Conservation (phyloP, 257 asterid species). For the Echites panduratus region DNA sequence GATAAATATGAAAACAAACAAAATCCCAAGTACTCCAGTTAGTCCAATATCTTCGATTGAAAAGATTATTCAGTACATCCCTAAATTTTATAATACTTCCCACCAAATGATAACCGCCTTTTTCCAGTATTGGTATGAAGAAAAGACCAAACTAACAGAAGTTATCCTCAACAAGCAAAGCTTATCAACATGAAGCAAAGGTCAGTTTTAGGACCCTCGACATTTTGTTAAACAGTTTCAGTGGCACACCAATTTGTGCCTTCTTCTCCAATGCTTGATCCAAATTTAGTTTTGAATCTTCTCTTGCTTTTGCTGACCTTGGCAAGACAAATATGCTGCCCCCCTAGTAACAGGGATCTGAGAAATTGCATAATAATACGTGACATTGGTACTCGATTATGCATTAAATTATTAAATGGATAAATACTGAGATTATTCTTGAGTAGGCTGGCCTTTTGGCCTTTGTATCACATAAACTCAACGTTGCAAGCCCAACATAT, state of each 20-base stretch:
- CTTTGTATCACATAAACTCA: neutral
- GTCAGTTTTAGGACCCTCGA: neutral
- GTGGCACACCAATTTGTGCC: neutral
- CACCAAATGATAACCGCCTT: neutral
- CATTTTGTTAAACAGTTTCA: conserved; percentile 3
- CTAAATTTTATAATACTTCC: neutral
- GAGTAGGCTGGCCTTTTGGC: neutral
- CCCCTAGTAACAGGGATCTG: neutral
- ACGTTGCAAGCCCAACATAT: neutral
- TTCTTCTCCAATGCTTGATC: neutral
- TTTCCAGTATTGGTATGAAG: neutral
- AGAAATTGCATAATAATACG: neutral
- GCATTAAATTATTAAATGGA: neutral
- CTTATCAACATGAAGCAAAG: neutral
- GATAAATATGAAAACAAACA: neutral
- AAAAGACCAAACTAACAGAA: neutral
- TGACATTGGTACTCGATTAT: neutral
- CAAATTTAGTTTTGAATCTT: neutral
- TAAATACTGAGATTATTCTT: neutral
- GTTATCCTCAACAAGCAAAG: neutral
- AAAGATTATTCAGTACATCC: neutral
- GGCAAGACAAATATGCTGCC: neutral
- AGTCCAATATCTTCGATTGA: neutral
- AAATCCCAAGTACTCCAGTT: neutral
- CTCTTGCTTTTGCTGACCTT: neutral